Base-by-base conservation (phyloP, 352 stramenopile species). In the Phytopythium cucurbitacearum region DNA sequence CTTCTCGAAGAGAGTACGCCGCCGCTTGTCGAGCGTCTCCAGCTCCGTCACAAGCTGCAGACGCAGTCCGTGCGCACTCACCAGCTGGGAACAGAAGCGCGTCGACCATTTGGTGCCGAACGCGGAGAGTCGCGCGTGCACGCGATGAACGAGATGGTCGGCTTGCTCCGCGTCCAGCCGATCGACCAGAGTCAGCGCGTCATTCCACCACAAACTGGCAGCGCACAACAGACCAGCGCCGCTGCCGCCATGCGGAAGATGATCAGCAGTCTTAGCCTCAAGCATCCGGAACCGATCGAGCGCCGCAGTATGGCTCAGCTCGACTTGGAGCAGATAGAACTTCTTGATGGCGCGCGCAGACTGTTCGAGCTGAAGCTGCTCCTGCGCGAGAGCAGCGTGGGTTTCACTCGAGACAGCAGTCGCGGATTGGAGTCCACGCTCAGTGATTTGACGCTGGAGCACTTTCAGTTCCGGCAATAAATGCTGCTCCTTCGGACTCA, bases 31-130 rank as follows among this genome's bases (percentile, higher is more conserved):
- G 1, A 91, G 46, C 3, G 53, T 51, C 34, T 73, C 64, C 4
- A 93, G 51, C 44, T 93, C 83, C 8, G 59, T 61, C 6, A 80
- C 60, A 0, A 93, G 61, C 16, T 75, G 54, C 5, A 89, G 41
- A n/a, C 65, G 62, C 32, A 91, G 59, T 21, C 76, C 80, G 10
- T 62, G 51, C 1, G 71, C 43, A 11, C 64, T 67, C n/a, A 71
- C 52, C 40, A 93, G 76, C 44, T 73, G 64, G 1, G 56, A 52
- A 11, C 58, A 76, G 56, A 91, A 87, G 7, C 56, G 53, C 1
- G 39, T 57, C 3, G 70, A 62, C 73, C 80, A 87, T 5, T 71
- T 77, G 7, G 67, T 85, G 3, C 60, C 62, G 40, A 81, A 64
- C 8, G 63, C 64, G 51, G 60, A 49, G 45, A 73, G 51, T n/a